phyloP scores from a whole-genome alignment of 2,329 filamentous ascomycete species.

The Arthrobotrys conoides region DNA sequence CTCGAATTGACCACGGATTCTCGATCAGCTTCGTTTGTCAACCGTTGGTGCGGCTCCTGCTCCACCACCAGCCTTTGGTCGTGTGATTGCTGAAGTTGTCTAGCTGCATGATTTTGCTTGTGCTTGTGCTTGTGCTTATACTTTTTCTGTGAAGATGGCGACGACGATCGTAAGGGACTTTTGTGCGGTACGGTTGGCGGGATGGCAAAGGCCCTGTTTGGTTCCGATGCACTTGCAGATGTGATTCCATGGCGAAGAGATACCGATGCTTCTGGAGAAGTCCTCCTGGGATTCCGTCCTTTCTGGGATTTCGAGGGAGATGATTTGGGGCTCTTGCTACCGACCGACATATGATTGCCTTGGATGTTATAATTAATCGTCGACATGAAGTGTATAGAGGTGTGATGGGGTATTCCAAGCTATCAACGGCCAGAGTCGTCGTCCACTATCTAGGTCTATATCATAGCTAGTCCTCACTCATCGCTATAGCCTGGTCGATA shows the following conservation, averaged over 20 bases:
- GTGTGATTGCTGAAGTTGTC: constrained; percentile 23
- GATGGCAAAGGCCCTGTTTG: constrained; percentile 43
- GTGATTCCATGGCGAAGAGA: constrained; percentile 49
- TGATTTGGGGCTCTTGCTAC: constrained; percentile 14
- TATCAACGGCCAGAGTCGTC: constrained; percentile 1
- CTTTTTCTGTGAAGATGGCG: constrained; percentile 11
- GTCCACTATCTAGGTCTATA: too few relatives aligned
- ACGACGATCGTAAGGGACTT: background rate
- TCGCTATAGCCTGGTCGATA: constrained; percentile 21
- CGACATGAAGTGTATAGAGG: too few relatives aligned
- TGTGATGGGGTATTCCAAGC: background rate
- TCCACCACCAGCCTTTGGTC: constrained; percentile 9
- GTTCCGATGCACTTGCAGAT: constrained; percentile 43
- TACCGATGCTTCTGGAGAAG: constrained; percentile 49
- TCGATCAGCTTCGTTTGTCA: constrained; percentile 31
- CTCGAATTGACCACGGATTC: constrained; percentile 51
- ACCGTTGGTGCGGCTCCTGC: constrained; percentile 2
- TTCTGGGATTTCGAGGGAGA: constrained; percentile 24
- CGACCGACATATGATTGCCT: constrained; percentile 50
- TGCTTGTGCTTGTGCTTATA: too few relatives aligned
- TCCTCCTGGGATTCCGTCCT: constrained; percentile 22
- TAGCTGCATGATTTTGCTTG: constrained; percentile 10
- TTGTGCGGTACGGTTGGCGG: constrained; percentile 44
- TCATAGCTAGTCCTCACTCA: constrained; percentile 27
- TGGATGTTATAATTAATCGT: constrained; percentile 29